Evolutionary conservation across 768 basidiomycete genomes (phyloP).

Genomic region (Mycena albidolilacea): DNA sequence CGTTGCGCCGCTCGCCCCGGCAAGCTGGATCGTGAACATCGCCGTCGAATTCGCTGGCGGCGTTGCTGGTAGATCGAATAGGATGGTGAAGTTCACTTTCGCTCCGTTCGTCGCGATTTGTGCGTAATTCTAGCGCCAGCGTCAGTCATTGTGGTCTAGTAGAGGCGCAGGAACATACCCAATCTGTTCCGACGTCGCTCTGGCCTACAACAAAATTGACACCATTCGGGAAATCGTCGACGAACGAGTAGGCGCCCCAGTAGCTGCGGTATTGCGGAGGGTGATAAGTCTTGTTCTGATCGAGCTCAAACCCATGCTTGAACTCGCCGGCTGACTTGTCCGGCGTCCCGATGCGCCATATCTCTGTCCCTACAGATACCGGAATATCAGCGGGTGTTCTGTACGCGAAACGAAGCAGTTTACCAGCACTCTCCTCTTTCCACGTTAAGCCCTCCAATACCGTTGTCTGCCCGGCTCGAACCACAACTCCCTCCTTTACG

Average conservation of each 20-base stretch:
- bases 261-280: constrained; percentile 31
- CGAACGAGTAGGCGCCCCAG: constrained; percentile 30
- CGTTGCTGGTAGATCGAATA: constrained; percentile 12
- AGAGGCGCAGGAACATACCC: background rate
- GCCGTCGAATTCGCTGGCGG: constrained; percentile 20
- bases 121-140: constrained; percentile 25
- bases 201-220: constrained; percentile 28
- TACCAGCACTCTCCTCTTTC: constrained; percentile 31
- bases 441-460: constrained; percentile 8
- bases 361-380: constrained; percentile 11
- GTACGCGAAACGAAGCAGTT: background rate
- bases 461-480: constrained; percentile 21
- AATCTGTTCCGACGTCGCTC: constrained; percentile 26
- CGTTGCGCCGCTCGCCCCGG: constrained; percentile 25
- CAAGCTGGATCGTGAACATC: constrained; percentile 29
- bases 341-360: constrained; percentile 31
- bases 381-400: background rate
- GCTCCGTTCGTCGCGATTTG: constrained; percentile 22
- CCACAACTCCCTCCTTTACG: constrained; percentile 23
- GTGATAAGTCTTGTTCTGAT: constrained; percentile 22
- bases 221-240: constrained; percentile 18
- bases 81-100: constrained; percentile 28
- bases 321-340: constrained; percentile 29
- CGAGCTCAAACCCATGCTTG: constrained; percentile 30
- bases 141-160: background rate